Conservation (phyloP, 2,329 filamentous ascomycete species). For the Trichoderma sp. region DNA sequence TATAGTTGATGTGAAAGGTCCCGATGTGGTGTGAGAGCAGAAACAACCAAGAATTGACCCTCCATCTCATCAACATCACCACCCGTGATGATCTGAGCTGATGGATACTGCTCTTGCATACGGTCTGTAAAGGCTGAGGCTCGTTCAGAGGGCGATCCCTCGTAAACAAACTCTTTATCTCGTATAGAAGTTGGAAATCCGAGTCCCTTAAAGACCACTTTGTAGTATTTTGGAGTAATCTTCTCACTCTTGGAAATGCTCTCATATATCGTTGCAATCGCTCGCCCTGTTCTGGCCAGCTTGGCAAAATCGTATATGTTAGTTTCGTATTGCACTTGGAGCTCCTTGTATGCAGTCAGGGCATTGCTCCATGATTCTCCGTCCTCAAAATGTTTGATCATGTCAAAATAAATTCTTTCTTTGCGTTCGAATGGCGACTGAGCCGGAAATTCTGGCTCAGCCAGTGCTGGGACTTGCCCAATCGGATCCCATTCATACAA, state of each 20-base stretch:
- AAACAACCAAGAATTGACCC: slow-evolving; percentile 86
- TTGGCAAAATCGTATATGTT: slow-evolving; percentile 91
- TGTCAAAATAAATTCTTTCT: slow-evolving; percentile 87
- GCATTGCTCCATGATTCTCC: slow-evolving; percentile 93
- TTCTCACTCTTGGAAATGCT: slow-evolving; percentile 80
- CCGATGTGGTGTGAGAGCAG: slow-evolving; percentile 76
- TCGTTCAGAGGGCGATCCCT: slow-evolving; percentile 75
- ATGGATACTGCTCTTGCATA: slow-evolving; percentile 87
- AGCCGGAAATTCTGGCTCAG: slow-evolving; percentile 75
- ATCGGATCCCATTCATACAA: slow-evolving; percentile 88
- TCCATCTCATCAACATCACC: slow-evolving; percentile 77
- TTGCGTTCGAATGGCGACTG: slow-evolving; percentile 92
- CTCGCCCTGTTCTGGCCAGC: slow-evolving; percentile 82
- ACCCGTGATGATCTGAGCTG: slow-evolving; percentile 75
- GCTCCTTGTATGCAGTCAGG: slow-evolving; percentile 83
- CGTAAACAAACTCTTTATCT: slow-evolving; percentile 91
- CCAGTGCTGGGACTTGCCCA: slow-evolving; percentile 63
- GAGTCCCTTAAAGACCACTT: slow-evolving; percentile 84
- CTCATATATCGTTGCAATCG: slow-evolving; percentile 92
- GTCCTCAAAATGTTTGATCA: slow-evolving; percentile 93
- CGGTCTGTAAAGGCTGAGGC: slow-evolving; percentile 83
- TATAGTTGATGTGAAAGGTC: slow-evolving; percentile 82
- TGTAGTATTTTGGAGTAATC: slow-evolving; percentile 82
- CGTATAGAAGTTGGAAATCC: slow-evolving; percentile 80
- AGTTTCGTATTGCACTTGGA: slow-evolving; percentile 86